Evolutionary conservation across 495 filamentous ascomycete species (phyloP).

Genomic region (Lasiosphaeriaceae sp.): DNA sequence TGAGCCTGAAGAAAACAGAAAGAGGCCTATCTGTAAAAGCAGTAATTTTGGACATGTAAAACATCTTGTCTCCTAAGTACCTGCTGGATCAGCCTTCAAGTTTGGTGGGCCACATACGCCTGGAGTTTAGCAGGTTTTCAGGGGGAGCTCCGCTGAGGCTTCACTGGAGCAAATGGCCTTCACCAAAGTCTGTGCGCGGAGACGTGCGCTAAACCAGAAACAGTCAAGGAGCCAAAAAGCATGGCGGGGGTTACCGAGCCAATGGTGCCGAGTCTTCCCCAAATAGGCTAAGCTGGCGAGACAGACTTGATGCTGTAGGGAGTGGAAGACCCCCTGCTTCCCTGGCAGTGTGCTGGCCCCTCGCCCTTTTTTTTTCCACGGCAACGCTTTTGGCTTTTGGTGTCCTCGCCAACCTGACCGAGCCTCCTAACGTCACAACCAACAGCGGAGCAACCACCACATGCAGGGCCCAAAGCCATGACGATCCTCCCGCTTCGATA

Average conservation of each 20-base stretch:
- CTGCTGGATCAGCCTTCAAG: too few species aligned
- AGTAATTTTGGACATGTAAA: too few species aligned
- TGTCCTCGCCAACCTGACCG: constrained; percentile 11
- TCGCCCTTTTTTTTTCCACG: constrained; percentile 24
- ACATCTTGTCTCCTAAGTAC: too few species aligned
- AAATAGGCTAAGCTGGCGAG: not conserved
- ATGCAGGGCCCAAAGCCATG: constrained; percentile 8
- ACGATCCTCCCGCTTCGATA: constrained; percentile 9
- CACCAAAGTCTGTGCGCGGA: not conserved
- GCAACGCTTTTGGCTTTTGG: constrained; percentile 19
- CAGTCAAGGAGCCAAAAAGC: too few species aligned
- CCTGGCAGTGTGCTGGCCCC: not conserved
- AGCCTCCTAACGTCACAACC: constrained; percentile 15
- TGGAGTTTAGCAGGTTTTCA: too few species aligned
- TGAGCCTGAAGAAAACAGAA: too few species aligned
- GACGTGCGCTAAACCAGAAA: not conserved
- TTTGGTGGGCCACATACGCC: too few species aligned
- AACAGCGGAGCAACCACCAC: constrained; percentile 25
- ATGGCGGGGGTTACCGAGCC: too few species aligned
- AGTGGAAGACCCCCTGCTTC: not conserved
- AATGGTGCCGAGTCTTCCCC: too few species aligned
- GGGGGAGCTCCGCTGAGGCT: too few species aligned
- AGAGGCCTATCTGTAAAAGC: too few species aligned
- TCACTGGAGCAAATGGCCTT: too few species aligned
- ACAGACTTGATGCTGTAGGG: not conserved